Conservation (phyloP, 2,329 filamentous ascomycete species). For the Dothiorella sarmentorum region DNA sequence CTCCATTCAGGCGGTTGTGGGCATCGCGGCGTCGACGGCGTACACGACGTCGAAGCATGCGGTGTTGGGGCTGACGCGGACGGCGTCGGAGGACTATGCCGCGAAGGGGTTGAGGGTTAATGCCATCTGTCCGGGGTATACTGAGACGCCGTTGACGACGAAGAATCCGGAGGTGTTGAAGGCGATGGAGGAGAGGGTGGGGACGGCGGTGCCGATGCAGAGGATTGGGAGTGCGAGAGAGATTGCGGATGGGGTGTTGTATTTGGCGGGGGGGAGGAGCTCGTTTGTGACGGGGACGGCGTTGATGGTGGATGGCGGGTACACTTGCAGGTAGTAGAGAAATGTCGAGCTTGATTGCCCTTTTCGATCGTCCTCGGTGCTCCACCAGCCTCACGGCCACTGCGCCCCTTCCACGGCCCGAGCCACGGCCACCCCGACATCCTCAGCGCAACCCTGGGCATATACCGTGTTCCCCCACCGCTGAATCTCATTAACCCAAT, state of each 20-base stretch:
- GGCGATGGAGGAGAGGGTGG: slow-evolving; percentile 27
- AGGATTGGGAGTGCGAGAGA: slow-evolving; percentile 25
- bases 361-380: too few relatives aligned
- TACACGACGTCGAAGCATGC: slow-evolving; percentile 42
- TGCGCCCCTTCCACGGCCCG: too few relatives aligned
- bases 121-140: slow-evolving; percentile 31
- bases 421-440: too few relatives aligned
- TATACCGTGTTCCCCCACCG: too few relatives aligned
- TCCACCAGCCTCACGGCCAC: too few relatives aligned
- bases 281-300: slow-evolving; percentile 28
- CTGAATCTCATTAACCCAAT: too few relatives aligned
- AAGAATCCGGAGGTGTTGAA: slow-evolving; percentile 24
- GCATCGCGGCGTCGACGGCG: slow-evolving; percentile 37
- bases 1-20: slow-evolving; percentile 39
- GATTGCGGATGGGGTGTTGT: slow-evolving; percentile 31
- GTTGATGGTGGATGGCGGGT: slow-evolving; percentile 25
- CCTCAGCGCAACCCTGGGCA: too few relatives aligned
- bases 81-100: slow-evolving; percentile 44
- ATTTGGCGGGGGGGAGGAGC: slow-evolving; percentile 26
- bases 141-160: slow-evolving; percentile 26
- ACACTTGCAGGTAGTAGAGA: too few relatives aligned
- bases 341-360: too few relatives aligned
- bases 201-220: slow-evolving; percentile 27
- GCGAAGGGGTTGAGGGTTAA: slow-evolving; percentile 41
- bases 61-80: slow-evolving; percentile 43